Evolutionary conservation across 2,329 filamentous ascomycete genomes (phyloP).

Genomic region (Fusarium burgessii): DNA sequence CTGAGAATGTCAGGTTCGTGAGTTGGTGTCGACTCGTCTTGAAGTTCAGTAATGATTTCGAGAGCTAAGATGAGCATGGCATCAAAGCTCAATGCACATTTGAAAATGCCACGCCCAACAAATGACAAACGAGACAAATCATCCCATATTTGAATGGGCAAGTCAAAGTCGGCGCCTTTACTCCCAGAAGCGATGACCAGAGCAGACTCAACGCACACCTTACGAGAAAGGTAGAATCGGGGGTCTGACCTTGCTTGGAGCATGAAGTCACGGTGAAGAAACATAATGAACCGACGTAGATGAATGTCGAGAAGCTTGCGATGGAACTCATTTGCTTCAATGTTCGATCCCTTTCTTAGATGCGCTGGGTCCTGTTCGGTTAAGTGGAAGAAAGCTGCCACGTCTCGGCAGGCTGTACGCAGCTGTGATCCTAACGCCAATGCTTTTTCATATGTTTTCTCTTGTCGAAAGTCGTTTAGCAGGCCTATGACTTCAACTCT

Average conservation of each 20-base stretch:
- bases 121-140: slow-evolving; percentile 42
- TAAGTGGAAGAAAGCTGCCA: slow-evolving; percentile 39
- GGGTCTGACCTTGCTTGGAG: slow-evolving; percentile 39
- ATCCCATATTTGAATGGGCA: slow-evolving; percentile 36
- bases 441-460: slow-evolving; percentile 39
- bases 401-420: slow-evolving; percentile 40
- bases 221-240: slow-evolving; percentile 45
- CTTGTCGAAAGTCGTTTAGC: slow-evolving; percentile 40
- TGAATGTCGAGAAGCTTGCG: slow-evolving; percentile 43
- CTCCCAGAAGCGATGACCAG: slow-evolving; percentile 39
- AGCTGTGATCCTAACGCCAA: slow-evolving; percentile 36
- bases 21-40: slow-evolving; percentile 36
- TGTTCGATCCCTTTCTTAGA: not conserved
- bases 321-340: slow-evolving; percentile 40
- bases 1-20: slow-evolving; percentile 41
- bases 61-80: slow-evolving; percentile 42
- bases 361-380: not conserved
- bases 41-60: slow-evolving; percentile 42
- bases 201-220: slow-evolving; percentile 43
- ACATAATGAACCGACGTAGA: slow-evolving; percentile 44
- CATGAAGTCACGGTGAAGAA: slow-evolving; percentile 47
- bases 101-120: slow-evolving; percentile 44
- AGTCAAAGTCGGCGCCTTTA: slow-evolving; percentile 28
- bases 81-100: slow-evolving; percentile 45
- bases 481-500: slow-evolving; percentile 39